phyloP scores from a whole-genome alignment of 2,329 filamentous ascomycete species.

The Aschersonia sp. region DNA sequence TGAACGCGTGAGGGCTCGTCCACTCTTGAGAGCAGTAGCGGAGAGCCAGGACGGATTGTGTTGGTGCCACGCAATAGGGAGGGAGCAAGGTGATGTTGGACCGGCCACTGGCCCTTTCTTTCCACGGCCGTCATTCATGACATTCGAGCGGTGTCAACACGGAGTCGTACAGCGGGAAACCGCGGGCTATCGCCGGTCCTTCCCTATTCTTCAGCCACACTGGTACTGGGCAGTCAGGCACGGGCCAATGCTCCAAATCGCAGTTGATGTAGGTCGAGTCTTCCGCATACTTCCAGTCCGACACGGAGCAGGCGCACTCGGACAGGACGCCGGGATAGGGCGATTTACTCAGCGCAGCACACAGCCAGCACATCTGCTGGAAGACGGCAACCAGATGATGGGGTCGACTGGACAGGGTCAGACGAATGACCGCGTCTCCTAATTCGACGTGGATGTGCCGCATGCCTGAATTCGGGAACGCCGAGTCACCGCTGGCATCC shows the following conservation, averaged over 20 bases:
- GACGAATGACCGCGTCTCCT: slow-evolving; percentile 15
- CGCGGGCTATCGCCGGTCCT: slow-evolving; percentile 17
- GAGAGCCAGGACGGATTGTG: no score
- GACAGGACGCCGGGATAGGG: slow-evolving; percentile 16
- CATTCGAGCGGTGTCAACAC: no score
- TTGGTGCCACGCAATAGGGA: no score
- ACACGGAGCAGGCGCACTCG: slow-evolving; percentile 15
- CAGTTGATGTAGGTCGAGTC: slow-evolving; percentile 20
- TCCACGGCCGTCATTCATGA: not conserved
- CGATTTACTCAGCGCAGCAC: slow-evolving; percentile 18
- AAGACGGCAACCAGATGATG: slow-evolving; percentile 20
- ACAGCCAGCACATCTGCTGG: slow-evolving; percentile 23
- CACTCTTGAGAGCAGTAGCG: no score
- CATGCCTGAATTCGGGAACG: slow-evolving; percentile 14
- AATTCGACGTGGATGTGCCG: slow-evolving; percentile 20
- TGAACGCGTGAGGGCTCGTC: no score
- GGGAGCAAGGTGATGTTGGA: no score
- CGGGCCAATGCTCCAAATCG: slow-evolving; percentile 15
- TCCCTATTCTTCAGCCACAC: slow-evolving; percentile 15
- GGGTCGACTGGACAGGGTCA: slow-evolving; percentile 19
- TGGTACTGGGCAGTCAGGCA: slow-evolving; percentile 12
- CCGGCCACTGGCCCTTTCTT: no score
- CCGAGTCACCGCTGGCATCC: slow-evolving; percentile 15
- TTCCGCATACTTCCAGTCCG: slow-evolving; percentile 16
- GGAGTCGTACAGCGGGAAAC: slow-evolving; percentile 14